Base-by-base conservation (phyloP, 2,329 filamentous ascomycete species). In the Orbilia ellipsospora region DNA sequence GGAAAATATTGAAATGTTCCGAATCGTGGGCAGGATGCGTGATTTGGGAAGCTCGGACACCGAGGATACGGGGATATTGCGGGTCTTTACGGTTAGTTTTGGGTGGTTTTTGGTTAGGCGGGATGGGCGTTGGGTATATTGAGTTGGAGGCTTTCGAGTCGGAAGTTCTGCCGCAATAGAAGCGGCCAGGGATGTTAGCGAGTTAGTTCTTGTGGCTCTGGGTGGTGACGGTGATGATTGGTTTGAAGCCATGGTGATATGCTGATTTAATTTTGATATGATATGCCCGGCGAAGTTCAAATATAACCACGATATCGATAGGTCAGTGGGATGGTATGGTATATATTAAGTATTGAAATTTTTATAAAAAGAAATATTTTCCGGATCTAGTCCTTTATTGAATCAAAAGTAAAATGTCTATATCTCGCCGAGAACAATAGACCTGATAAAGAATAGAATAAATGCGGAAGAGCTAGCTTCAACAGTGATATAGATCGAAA, bases 1-100 rank as follows among this genome's bases (percentile, higher is more conserved):
- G 23, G 62, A 74, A 42, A 74, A 74, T 62, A 74, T 68, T 10
- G 63, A 63, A 55, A 74, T 68, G 48, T 74, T 74, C n/a, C 70
- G 70, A 28, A 56, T 51, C 8, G 70, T 74, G 16, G 70, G 70
- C 5, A 74, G 70, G 18, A 74, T 59, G 7, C 70, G 63, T 15
- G 70, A 68, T 31, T 74, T 74, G 1, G 63, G 70, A 15, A 74
- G 51, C 5, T 74, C 70, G 0, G 50, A 44, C 8, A 23, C 42
- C 0, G 63, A 68, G 13, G 62, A 68, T 54, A 74, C 57, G 0
- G 70, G 63, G 44, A 74, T 63, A 31, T 56, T 52, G 6, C 70
- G 70, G 44, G 51, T 68, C n/a, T 48, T 54, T 13, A 64, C 59
- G 8, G 59, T 63, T 20, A 36, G 15, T n/a, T 45, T 50, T 50